phyloP scores from a whole-genome alignment of 768 basidiomycete species.

The Phaeolepiota aurea region DNA sequence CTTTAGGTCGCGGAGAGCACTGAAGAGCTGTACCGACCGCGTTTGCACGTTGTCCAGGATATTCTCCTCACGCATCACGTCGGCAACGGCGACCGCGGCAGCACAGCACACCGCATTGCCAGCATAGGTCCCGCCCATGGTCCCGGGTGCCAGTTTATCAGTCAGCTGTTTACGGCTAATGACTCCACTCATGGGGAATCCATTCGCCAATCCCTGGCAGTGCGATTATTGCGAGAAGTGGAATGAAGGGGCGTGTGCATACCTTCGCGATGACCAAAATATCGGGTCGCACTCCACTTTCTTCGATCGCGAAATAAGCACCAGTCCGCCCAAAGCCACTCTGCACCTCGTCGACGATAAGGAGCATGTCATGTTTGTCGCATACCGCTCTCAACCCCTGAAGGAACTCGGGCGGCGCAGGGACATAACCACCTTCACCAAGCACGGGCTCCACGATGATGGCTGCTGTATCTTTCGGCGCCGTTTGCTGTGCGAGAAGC shows the following conservation, averaged over 20 bases:
- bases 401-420: slow-evolving; percentile 75
- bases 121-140: slow-evolving; percentile 86
- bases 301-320: slow-evolving; percentile 71
- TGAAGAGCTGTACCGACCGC: slow-evolving; percentile 72
- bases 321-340: slow-evolving; percentile 88
- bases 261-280: slow-evolving; percentile 88
- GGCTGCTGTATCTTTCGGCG: slow-evolving; percentile 85
- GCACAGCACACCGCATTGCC: slow-evolving; percentile 92
- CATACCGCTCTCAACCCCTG: slow-evolving; percentile 77
- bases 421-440: slow-evolving; percentile 94
- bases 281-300: slow-evolving; percentile 82
- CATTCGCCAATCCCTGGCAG: slow-evolving; percentile 74
- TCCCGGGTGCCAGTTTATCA: slow-evolving; percentile 70
- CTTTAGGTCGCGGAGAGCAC: slow-evolving; percentile 47
- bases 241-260: slow-evolving; percentile 1
- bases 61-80: slow-evolving; percentile 74
- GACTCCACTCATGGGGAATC: slow-evolving; percentile 88
- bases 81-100: slow-evolving; percentile 76
- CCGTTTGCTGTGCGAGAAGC: slow-evolving; percentile 66
- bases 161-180: slow-evolving; percentile 76
- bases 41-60: slow-evolving; percentile 72
- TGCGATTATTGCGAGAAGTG: not conserved
- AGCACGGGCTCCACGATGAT: slow-evolving; percentile 89
- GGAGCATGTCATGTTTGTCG: slow-evolving; percentile 76
- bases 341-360: slow-evolving; percentile 87